Conservation (phyloP, 441 rosid genomes). For the Syzygium malaccense region DNA sequence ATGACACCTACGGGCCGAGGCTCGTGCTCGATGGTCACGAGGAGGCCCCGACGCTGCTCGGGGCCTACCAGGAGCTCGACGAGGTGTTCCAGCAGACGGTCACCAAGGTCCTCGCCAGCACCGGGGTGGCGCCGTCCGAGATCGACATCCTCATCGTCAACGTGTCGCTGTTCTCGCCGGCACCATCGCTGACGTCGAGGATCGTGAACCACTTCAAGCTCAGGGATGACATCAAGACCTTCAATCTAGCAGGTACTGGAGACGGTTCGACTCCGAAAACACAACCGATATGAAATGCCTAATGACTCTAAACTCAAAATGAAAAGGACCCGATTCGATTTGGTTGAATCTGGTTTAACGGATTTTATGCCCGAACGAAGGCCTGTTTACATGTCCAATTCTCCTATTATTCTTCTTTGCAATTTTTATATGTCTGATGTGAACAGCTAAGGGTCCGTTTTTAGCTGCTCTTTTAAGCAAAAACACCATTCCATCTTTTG, state of each 20-base stretch:
- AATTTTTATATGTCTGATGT: neutral
- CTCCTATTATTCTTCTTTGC: neutral
- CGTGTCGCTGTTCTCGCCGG: slow-evolving; percentile 52
- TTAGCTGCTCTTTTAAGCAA: neutral
- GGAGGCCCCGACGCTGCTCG: slow-evolving; percentile 29
- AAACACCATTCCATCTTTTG: neutral
- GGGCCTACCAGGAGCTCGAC: slow-evolving; percentile 42
- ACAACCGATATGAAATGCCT: neutral
- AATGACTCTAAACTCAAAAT: neutral
- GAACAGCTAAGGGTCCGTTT: neutral
- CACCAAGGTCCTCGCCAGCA: slow-evolving; percentile 38
- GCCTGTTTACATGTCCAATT: neutral
- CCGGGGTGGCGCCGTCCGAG: slow-evolving; percentile 37
- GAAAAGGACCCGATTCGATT: neutral
- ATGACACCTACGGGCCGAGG: slow-evolving; percentile 53
- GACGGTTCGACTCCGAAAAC: slow-evolving; percentile 37
- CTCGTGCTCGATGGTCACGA: slow-evolving; percentile 41
- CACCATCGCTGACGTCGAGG: slow-evolving; percentile 50
- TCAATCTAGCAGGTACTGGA: slow-evolving; percentile 63
- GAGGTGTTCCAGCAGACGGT: slow-evolving; percentile 42
- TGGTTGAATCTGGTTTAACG: neutral
- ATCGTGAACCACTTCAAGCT: slow-evolving; percentile 53
- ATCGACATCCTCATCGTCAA: slow-evolving; percentile 53
- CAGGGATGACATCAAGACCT: slow-evolving; percentile 50
- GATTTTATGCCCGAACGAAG: neutral